Evolutionary conservation across 768 basidiomycete genomes (phyloP).

Genomic region (Kwoniella dejecticola): DNA sequence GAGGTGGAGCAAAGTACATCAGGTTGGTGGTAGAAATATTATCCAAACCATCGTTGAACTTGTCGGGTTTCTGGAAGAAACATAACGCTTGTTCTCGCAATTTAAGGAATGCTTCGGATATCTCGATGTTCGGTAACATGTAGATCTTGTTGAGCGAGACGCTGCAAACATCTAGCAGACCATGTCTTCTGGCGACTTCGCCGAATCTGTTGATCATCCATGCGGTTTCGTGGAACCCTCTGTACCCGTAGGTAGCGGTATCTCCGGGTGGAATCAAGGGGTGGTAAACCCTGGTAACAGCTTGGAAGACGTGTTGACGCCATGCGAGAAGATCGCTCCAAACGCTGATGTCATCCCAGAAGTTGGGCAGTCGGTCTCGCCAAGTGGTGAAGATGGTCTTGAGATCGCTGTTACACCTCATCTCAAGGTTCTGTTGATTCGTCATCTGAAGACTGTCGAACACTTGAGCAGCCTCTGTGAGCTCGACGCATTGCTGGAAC

Average conservation of each 20-base stretch:
- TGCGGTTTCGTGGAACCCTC: constrained; percentile 97
- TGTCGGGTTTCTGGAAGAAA: constrained; percentile 92
- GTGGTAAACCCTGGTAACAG: constrained; percentile 93
- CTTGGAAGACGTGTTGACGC: constrained; percentile 96
- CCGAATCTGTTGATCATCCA: constrained; percentile 99
- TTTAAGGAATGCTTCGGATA: constrained; percentile 98
- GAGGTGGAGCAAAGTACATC: constrained; percentile 89
- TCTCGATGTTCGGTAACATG: constrained; percentile 98
- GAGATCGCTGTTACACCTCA: constrained; percentile 82
- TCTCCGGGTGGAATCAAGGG: constrained; percentile 70
- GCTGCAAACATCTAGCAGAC: constrained; percentile 93
- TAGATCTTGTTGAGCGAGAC: constrained; percentile 95
- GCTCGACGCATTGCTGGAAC: constrained; percentile 98
- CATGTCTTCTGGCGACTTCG: constrained; percentile 96
- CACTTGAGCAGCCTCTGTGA: constrained; percentile 87
- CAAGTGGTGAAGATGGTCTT: constrained; percentile 96
- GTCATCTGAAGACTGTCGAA: constrained; percentile 87
- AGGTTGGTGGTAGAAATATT: constrained; percentile 99
- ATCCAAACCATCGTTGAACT: constrained; percentile 90
- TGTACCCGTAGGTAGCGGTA: constrained; percentile 71
- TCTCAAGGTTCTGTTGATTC: constrained; percentile 83
- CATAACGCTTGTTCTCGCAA: constrained; percentile 97
- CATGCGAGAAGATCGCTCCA: constrained; percentile 99
- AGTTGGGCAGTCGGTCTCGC: constrained; percentile 93
- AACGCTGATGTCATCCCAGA: constrained; percentile 94